Percentiles rank a stretch among this genome's conserved stretches.
These are phyloP conservation scores for Cardamine resedifolia DNA, from an alignment of 345 rosid species.

Conservation along the genomic window DNA sequence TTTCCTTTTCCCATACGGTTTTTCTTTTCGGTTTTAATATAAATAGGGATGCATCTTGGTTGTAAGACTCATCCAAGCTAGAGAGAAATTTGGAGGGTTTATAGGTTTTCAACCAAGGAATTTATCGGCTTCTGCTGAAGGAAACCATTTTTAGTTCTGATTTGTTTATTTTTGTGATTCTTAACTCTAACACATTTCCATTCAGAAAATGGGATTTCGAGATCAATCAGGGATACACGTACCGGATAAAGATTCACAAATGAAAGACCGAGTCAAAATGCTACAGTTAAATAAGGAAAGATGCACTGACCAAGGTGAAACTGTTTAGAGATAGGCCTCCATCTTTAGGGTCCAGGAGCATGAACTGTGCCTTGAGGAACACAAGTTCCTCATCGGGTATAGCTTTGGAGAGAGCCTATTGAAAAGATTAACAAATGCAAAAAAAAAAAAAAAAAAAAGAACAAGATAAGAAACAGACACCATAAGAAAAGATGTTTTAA, in stretches of 20 bases:
- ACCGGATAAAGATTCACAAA: background rate
- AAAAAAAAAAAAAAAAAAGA: background rate
- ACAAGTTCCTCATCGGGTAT: conserved; percentile 80
- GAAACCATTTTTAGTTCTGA: conserved; percentile 7
- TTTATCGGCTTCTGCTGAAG: background rate
- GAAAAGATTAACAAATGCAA: conserved; percentile 18
- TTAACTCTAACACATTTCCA: background rate
- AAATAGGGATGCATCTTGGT: background rate
- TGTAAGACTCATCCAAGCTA: background rate
- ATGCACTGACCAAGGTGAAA: conserved; percentile 62
- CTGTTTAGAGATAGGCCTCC: conserved; percentile 73
- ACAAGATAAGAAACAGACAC: conserved; percentile 6
- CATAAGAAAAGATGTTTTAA: background rate
- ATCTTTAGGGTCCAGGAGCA: conserved; percentile 75
- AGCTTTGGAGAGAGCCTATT: conserved; percentile 91
- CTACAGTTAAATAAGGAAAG: conserved; percentile 20
- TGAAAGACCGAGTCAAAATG: background rate
- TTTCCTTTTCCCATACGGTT: background rate
- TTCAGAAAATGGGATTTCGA: background rate
- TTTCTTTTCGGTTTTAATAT: conserved; percentile 5
- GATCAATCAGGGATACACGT: background rate
- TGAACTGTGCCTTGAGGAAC: conserved; percentile 77
- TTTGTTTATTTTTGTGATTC: background rate
- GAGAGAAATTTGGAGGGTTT: background rate
- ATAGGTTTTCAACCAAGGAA: background rate